Evolutionary conservation across 345 rosid species (phyloP).

Genomic region (Carallia pectinifolia): DNA sequence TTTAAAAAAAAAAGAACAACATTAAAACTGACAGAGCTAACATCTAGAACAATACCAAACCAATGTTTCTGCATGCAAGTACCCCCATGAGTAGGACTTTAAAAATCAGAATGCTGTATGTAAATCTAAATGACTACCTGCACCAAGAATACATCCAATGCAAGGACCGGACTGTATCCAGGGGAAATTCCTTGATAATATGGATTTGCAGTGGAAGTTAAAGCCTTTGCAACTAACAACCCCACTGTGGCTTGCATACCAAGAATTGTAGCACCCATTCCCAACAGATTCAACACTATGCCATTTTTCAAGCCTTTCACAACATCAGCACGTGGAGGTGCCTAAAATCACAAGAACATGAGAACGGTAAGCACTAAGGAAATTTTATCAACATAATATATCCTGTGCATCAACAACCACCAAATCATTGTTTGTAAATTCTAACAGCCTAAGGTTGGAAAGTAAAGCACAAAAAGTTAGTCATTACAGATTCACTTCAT

Average conservation of each 20-base stretch:
- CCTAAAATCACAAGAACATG: constrained; percentile 45
- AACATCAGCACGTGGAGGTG: constrained; percentile 96
- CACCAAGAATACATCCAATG: constrained; percentile 92
- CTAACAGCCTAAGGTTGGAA: too few relatives aligned
- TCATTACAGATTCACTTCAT: too few relatives aligned
- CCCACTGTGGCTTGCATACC: constrained; percentile 99
- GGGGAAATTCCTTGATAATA: constrained; percentile 82
- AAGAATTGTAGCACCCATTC: constrained; percentile 91
- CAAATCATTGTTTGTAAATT: not conserved
- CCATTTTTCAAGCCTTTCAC: constrained; percentile 89
- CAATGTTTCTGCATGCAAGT: not conserved
- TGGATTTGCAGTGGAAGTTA: constrained; percentile 85
- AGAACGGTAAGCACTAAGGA: not conserved
- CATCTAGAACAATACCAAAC: not conserved
- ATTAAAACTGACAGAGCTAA: not conserved
- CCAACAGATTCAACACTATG: constrained; percentile 70
- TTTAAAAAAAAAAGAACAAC: too few relatives aligned
- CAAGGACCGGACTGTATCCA: constrained; percentile 79
- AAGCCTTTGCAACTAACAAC: constrained; percentile 82
- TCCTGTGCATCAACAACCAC: not conserved
- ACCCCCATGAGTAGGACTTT: not conserved
- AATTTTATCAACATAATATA: not conserved
- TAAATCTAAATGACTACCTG: constrained; percentile 55
- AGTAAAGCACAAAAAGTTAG: too few relatives aligned
- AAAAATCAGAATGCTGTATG: not conserved